Conservation (phyloP, 495 filamentous ascomycete species). For the Chaetomidium leptoderma region DNA sequence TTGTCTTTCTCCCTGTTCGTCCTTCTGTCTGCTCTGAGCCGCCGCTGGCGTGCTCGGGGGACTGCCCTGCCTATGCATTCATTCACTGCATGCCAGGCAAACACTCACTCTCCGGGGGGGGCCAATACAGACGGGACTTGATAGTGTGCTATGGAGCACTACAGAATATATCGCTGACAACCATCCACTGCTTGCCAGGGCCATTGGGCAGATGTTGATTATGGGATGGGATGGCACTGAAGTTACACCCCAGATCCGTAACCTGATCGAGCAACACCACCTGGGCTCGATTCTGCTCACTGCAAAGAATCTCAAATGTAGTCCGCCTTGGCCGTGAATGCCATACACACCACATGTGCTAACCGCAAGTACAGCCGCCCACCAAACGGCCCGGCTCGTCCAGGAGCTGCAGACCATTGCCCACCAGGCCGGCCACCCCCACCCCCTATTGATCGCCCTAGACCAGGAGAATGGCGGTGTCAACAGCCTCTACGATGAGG, state of each 20-base stretch:
- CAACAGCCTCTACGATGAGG: constrained; percentile 88
- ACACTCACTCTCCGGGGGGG: too few species aligned
- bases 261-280: constrained; percentile 79
- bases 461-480: constrained; percentile 95
- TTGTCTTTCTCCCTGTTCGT: background rate
- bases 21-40: background rate
- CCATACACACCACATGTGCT: constrained; percentile 13
- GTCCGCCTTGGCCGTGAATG: background rate
- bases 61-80: too few species aligned
- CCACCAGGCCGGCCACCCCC: constrained; percentile 76
- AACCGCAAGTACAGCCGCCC: constrained; percentile 57
- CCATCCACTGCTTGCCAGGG: constrained; percentile 40
- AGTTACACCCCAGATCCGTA: constrained; percentile 78
- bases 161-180: constrained; percentile 1
- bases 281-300: constrained; percentile 71
- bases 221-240: constrained; percentile 93
- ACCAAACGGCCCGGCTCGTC: constrained; percentile 74
- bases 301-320: constrained; percentile 89
- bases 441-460: constrained; percentile 76
- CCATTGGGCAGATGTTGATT: constrained; percentile 87
- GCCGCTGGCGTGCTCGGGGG: too few species aligned
- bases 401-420: constrained; percentile 85
- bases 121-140: background rate
- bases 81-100: too few species aligned
- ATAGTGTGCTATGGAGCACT: background rate